Evolutionary conservation across 1,284 basidiomycete species (phyloP), one percentile per base, ranked within the genome.

Genomic region (Tremellales sp.): DNA sequence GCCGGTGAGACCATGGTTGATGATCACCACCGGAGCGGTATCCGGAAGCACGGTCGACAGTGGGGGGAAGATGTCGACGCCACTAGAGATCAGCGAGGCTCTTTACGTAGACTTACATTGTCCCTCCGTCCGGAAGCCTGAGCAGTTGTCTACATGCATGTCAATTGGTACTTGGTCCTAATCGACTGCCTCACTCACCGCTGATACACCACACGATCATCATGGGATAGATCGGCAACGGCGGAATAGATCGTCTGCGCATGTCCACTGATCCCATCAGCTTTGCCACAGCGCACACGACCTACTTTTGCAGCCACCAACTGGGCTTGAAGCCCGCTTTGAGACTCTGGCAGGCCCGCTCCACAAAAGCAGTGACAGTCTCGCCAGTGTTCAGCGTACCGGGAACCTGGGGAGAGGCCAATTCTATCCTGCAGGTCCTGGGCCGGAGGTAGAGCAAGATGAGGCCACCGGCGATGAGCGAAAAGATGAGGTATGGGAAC

Each of bases 1-100:
- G 66, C 89, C 89, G n/a, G 87, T 87, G 36, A 92, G 72, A 13
- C 88, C 89, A 61, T 93, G 90, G 22, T 59, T 61, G 57, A 83
- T 74, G n/a, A 89, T 83, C 41, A 93, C 75, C 43, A 91, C 81
- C 1, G 90, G 89, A 3, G 83, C 78, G 47, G 82, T 78, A 21
- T 81, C 77, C 31, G 72, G 66, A 14, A 84, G 60, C n/a, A 74
- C 68, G 10, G 75, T 71, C 45, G 78, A 74, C 52, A 80, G 34
- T 5, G 56, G 51, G 3, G 60, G 60, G 13, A 51, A 50, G 29
- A 61, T 51, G 27, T 64, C 77, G 16, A 77, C 25, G 76, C 83
- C 37, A 68, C 86, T 66, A 75, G 9, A 29, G 7, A 19, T 24
- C n/a, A n/a, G n/a, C n/a, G n/a, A n/a, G 16, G 8, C n/a, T n/a